Conservation (phyloP, 805 yeast species). For the Wickerhamomyces mucosus region DNA sequence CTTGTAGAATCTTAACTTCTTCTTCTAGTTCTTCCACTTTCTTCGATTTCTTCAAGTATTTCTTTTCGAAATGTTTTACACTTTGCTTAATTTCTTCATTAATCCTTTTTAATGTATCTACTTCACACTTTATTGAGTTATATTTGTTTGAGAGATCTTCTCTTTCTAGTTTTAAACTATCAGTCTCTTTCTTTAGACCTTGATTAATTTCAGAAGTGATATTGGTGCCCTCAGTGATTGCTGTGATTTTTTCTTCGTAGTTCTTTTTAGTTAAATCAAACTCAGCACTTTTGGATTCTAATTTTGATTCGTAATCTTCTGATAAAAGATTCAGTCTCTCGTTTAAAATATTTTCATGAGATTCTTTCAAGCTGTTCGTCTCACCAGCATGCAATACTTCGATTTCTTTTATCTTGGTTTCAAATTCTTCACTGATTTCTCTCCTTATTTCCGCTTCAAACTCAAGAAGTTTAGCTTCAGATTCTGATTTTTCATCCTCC, state of each 20-base stretch:
- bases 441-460: constrained; percentile 23
- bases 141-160: not conserved
- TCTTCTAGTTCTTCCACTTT: constrained; percentile 8
- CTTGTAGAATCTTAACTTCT: constrained; percentile 1
- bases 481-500: constrained; percentile 17
- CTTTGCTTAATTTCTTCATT: no score
- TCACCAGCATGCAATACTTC: constrained; percentile 24
- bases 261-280: constrained; percentile 6
- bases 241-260: not conserved
- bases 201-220: no score
- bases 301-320: constrained; percentile 23
- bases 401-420: constrained; percentile 27
- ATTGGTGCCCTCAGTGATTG: not conserved
- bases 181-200: no score
- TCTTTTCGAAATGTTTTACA: constrained; percentile 5
- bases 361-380: constrained; percentile 24
- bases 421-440: constrained; percentile 23
- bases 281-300: constrained; percentile 16
- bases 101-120: no score
- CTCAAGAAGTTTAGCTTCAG: constrained; percentile 10
- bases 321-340: constrained; percentile 23
- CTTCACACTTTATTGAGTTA: no score
- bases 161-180: not conserved
- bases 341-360: constrained; percentile 19
- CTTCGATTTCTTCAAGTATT: constrained; percentile 9